phyloP scores from a whole-genome alignment of 176 grass and related monocot genomes.

The Leersia perrieri region DNA sequence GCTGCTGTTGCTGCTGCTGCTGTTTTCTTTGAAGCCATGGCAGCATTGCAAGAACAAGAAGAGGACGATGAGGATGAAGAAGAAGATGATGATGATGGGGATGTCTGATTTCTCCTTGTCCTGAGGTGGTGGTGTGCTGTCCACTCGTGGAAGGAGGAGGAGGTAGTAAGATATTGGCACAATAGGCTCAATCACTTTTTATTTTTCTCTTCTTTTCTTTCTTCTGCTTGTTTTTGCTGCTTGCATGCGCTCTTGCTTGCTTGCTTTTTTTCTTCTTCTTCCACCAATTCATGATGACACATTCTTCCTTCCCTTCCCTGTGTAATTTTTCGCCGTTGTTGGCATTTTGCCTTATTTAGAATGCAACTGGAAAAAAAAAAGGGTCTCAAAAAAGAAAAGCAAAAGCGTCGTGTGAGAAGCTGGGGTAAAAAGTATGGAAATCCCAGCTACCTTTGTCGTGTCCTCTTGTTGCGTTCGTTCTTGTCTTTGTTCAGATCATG shows the following conservation, averaged over 20 bases:
- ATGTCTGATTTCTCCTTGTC: conserved; percentile 34
- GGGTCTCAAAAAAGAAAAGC: background rate
- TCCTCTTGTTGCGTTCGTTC: background rate
- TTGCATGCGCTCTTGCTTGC: background rate
- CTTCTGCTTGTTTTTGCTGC: conserved; percentile 6
- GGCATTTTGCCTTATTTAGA: conserved; percentile 12
- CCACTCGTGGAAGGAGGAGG: conserved; percentile 47
- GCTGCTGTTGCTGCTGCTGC: background rate
- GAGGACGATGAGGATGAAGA: conserved; percentile 17
- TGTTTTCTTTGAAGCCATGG: conserved; percentile 10
- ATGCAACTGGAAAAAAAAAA: background rate
- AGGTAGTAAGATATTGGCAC: conserved; percentile 78
- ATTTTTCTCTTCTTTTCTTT: background rate
- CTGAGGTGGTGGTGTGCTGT: conserved; percentile 44
- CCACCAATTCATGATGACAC: conserved; percentile 21
- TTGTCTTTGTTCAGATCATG: conserved; percentile 10
- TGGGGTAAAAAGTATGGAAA: background rate
- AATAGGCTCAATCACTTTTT: conserved; percentile 76
- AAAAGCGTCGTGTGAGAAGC: background rate
- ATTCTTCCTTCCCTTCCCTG: conserved; percentile 5
- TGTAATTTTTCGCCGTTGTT: conserved; percentile 27
- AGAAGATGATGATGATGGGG: background rate
- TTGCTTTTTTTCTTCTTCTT: background rate
- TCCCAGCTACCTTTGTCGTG: background rate
- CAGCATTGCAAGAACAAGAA: conserved; percentile 42